phyloP scores from a whole-genome alignment of 2,329 filamentous ascomycete species.

The Xylariaceae sp. region DNA sequence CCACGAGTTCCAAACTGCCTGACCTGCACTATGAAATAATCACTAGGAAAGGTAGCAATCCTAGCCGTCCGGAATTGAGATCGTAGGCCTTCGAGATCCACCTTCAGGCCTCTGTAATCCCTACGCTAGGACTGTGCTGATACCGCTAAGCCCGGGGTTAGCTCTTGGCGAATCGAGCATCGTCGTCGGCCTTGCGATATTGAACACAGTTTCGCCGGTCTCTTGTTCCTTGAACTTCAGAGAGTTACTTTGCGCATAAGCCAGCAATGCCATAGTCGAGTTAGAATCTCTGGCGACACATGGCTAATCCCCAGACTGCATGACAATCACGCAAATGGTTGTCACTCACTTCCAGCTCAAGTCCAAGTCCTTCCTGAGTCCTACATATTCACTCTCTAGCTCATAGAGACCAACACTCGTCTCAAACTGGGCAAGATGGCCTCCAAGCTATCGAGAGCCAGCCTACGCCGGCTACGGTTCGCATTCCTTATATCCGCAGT shows the following conservation, averaged over 20 bases:
- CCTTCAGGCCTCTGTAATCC: too few species aligned
- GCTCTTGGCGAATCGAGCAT: not conserved
- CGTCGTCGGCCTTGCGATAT: not conserved
- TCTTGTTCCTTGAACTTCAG: not conserved
- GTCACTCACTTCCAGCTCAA: not conserved
- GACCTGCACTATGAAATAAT: too few species aligned
- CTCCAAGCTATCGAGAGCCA: conserved; percentile 13
- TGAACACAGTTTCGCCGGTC: not conserved
- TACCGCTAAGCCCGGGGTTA: too few species aligned
- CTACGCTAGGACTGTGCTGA: too few species aligned
- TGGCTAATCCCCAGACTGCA: not conserved
- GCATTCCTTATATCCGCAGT: conserved; percentile 8
- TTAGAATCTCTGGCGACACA: conserved; percentile 1
- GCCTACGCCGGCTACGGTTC: conserved; percentile 14
- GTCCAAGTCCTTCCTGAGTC: too few species aligned
- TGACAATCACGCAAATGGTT: not conserved
- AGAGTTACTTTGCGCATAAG: not conserved
- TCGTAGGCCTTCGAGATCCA: too few species aligned
- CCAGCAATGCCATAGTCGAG: conserved; percentile 11
- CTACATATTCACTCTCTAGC: not conserved
- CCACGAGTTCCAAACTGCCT: too few species aligned
- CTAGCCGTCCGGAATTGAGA: too few species aligned
- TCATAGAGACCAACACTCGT: not conserved
- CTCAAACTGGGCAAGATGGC: conserved; percentile 6
- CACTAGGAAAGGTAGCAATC: too few species aligned